Evolutionary conservation across 2,329 filamentous ascomycete genomes (phyloP).

Genomic region (Phyllosticta capitalensis): DNA sequence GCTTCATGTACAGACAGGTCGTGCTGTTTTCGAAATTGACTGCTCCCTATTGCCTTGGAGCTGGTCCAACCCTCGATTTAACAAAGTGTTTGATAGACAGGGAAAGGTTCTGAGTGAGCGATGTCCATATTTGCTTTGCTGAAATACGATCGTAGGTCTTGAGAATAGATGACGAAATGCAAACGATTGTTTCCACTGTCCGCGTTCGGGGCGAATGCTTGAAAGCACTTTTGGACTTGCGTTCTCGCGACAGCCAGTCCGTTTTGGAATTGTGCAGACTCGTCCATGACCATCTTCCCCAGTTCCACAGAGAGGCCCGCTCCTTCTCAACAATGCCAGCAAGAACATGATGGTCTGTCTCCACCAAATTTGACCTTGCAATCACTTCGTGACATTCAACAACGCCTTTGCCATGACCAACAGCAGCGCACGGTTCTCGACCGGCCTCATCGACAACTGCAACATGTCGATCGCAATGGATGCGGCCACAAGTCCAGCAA

Average conservation of each 20-base stretch:
- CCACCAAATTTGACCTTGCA: not conserved
- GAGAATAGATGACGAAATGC: too few species aligned
- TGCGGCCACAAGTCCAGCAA: not conserved
- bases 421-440: not conserved
- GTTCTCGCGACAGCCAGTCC: not conserved
- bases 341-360: not conserved
- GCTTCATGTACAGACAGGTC: too few species aligned
- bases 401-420: not conserved
- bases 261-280: not conserved
- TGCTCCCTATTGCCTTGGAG: too few species aligned
- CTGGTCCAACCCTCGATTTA: too few species aligned
- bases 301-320: not conserved
- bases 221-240: not conserved
- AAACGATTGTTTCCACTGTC: too few species aligned
- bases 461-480: not conserved
- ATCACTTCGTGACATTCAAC: not conserved
- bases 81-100: too few species aligned
- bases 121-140: too few species aligned
- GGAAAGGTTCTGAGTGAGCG: too few species aligned
- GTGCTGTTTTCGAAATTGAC: too few species aligned
- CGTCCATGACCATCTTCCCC: not conserved
- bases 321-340: not conserved
- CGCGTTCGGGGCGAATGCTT: too few species aligned
- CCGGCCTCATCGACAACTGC: not conserved
- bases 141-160: too few species aligned